Base-by-base conservation (phyloP, 495 filamentous ascomycete species). In the Umbilicaria muhlenbergii region DNA sequence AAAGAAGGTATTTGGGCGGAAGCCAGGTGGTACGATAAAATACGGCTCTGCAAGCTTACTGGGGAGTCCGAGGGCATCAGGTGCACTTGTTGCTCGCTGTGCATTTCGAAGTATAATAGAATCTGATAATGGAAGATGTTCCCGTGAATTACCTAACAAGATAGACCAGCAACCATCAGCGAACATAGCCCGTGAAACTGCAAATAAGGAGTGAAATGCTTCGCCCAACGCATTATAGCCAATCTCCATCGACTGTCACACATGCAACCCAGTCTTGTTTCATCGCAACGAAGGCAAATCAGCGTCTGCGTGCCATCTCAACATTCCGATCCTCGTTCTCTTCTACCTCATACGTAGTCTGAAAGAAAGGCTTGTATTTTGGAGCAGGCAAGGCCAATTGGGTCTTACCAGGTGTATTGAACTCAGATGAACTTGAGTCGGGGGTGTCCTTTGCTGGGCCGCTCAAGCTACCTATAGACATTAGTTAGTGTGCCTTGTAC, bases 1-100 rank as follows among this genome's bases (percentile, higher is more conserved):
- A 54, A 87, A 88, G 21, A 73, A 75, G 2, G 73, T 74, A 53
- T 91, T 91, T 3, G 80, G 81, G 44, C 84, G 80, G 43, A 91
- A 86, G 0, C 75, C 77, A 1, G 78, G 70, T 1, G 84, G 84
- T 36, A 76, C 80, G 34, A 88, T 73, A 47, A 86, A 83, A 32
- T 53, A 56, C 2, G 50, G 50, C 10, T 56, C 53, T 11, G 47
- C 31, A 15, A 43, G 36, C 36, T 44, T 48, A 15, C 33, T 17
- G 11, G 46, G 39, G 32, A 8, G 34, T 40, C 6, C 15, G 19
- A 40, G 32, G 11, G 32, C 44, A 34, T 38, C 32, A n/a, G 45
- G 24, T 28, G 24, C 24, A 28, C 24, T 28, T 46, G 34, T 41
- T 39, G 36, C 41, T 53, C 32, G 47, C 41, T 33, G 8, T 41